Conservation (phyloP, 2,329 filamentous ascomycete genomes). For the Aurifilum marmelostoma region DNA sequence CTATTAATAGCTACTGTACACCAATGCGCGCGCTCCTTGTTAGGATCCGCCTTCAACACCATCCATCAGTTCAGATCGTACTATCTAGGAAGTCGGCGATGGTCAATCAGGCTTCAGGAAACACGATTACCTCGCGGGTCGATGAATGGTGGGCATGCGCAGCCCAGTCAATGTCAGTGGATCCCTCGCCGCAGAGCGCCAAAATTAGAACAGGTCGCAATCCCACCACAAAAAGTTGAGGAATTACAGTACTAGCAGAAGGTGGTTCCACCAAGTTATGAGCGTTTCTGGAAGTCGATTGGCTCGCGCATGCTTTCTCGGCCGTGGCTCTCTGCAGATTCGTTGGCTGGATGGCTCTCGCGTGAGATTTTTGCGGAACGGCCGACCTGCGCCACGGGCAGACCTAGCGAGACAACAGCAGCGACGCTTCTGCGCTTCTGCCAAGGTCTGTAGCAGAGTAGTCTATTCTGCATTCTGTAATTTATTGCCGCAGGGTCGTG, state of each 20-base stretch:
- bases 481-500: neutral
- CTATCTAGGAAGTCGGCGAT: neutral
- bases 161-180: neutral
- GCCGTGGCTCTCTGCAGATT: neutral
- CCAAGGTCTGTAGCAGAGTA: neutral
- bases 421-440: neutral
- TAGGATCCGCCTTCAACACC: neutral
- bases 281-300: neutral
- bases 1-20: neutral
- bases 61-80: neutral
- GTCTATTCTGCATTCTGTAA: neutral
- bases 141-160: neutral
- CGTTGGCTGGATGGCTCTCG: slow-evolving; percentile 1
- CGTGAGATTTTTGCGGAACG: slow-evolving; percentile 6
- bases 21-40: neutral
- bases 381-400: neutral
- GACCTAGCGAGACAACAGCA: neutral
- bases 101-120: neutral
- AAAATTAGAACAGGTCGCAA: slow-evolving; percentile 4
- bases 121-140: neutral
- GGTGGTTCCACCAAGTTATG: neutral
- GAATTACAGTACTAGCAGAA: too few relatives aligned
- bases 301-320: neutral
- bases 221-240: neutral
- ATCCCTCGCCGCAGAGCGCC: neutral